Conservation (phyloP, 179 eudicot genomes). For the Beta macrorhiza region DNA sequence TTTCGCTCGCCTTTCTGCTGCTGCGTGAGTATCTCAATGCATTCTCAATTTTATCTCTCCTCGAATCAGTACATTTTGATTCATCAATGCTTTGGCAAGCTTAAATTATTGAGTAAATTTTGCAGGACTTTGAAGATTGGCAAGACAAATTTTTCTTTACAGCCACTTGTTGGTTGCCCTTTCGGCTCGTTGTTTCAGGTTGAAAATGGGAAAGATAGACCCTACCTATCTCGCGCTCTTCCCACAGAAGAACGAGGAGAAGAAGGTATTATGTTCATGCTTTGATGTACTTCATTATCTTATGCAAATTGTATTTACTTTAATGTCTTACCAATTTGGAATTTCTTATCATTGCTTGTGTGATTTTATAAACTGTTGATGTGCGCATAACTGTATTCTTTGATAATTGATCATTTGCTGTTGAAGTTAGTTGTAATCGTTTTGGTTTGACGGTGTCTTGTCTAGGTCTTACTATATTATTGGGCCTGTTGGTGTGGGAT, state of each 20-base stretch:
- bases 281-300: neutral
- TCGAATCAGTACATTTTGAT: neutral
- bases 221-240: conserved; percentile 52
- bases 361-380: no score
- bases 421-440: no score
- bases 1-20: conserved; percentile 78
- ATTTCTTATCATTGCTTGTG: no score
- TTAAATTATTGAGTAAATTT: neutral
- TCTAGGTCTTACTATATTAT: no score
- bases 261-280: neutral
- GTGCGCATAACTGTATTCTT: no score
- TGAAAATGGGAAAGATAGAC: conserved; percentile 62
- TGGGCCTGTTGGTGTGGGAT: no score
- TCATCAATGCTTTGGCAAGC: neutral
- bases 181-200: conserved; percentile 82
- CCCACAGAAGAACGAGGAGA: conserved; percentile 42
- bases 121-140: conserved; percentile 82
- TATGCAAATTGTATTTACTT: no score
- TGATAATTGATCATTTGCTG: no score
- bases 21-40: conserved; percentile 45
- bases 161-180: conserved; percentile 78
- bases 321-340: no score
- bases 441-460: no score
- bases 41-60: neutral
- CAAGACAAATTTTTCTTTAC: conserved; percentile 55